Percentiles rank a stretch among this genome's conserved stretches.
Evolutionary conservation across 1,284 basidiomycete species (phyloP).

Genomic region (Sporisorium graminicola): DNA sequence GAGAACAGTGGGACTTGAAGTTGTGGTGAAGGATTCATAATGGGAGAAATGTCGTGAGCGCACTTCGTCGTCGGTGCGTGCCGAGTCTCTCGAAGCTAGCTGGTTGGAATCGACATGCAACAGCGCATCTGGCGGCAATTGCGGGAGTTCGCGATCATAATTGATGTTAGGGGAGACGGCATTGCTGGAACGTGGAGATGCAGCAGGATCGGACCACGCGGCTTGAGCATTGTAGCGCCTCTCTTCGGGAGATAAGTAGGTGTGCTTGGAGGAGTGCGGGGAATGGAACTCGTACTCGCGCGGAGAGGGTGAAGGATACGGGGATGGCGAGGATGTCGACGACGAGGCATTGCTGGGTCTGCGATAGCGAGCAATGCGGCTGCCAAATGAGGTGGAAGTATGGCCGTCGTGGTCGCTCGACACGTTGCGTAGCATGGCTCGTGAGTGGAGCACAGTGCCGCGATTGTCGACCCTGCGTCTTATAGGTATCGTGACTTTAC

Average conservation of each 20-base stretch:
- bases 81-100: constrained; percentile 5
- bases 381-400: constrained; percentile 16
- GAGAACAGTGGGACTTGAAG: background rate
- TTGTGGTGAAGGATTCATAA: constrained; percentile 9
- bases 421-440: constrained; percentile 22
- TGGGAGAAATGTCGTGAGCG: constrained; percentile 34
- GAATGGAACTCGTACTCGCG: constrained; percentile 4
- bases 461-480: background rate
- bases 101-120: constrained; percentile 20
- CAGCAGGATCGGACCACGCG: constrained; percentile 27
- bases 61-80: constrained; percentile 37
- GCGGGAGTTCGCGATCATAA: constrained; percentile 38
- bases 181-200: constrained; percentile 25
- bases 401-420: constrained; percentile 12
- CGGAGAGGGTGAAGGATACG: constrained; percentile 17
- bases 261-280: constrained; percentile 14
- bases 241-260: constrained; percentile 34
- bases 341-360: constrained; percentile 26
- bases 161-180: constrained; percentile 36
- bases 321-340: background rate
- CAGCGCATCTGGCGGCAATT: constrained; percentile 39
- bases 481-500: background rate
- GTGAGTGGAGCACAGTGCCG: background rate
- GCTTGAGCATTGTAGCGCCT: constrained; percentile 15
- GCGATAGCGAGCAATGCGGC: constrained; percentile 27